Base-by-base conservation (phyloP, 2,329 filamentous ascomycete genomes). In the Cladorrhinum sp. region DNA sequence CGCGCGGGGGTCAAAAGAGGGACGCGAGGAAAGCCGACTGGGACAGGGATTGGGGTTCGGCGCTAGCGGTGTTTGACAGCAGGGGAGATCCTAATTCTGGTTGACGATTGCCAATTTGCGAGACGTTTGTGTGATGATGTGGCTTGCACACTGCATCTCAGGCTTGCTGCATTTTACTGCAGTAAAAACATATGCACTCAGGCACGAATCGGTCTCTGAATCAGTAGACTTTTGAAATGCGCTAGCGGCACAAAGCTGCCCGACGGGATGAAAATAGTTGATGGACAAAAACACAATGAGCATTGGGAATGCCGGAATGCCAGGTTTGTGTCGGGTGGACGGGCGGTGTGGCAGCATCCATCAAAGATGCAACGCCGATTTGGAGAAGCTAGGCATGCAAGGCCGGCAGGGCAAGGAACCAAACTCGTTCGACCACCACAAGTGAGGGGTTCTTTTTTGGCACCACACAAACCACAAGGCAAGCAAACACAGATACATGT, bases 21-120 rank as follows among this genome's bases (percentile, higher is more conserved):
- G 48, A 57, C 58, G 56, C 59, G 59, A 61, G 50, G 59, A 64
- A 62, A 67, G 65, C 67, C 66, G 62, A 63, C 53, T 32, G 53
- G 50, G 48, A n/a, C 60, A 67, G 60, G 66, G 64, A 64, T 63
- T 50, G 7, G 36, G 57, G 51, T 51, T 60, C n/a, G 59, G 62
- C 58, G 60, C 58, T 64, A 63, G 65, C 41, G 58, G 49, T 61
- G 58, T 60, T 58, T 59, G 58, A 59, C 59, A 63, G 52, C 51
- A 58, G 52, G 56, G 53, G 54, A 24, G 27, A 36, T 27, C 53
- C 53, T 48, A 23, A 38, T 38, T 32, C 18, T 36, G 36, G 22
- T 32, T 48, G 41, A 45, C 53, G 49, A 57, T 24, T 49, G 52
- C 32, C 57, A 59, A 51, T 51, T 36, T 25, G 50, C 32, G 18